phyloP scores from a whole-genome alignment of 140 eudicot genomes.

The Ambrosia hybrid region DNA sequence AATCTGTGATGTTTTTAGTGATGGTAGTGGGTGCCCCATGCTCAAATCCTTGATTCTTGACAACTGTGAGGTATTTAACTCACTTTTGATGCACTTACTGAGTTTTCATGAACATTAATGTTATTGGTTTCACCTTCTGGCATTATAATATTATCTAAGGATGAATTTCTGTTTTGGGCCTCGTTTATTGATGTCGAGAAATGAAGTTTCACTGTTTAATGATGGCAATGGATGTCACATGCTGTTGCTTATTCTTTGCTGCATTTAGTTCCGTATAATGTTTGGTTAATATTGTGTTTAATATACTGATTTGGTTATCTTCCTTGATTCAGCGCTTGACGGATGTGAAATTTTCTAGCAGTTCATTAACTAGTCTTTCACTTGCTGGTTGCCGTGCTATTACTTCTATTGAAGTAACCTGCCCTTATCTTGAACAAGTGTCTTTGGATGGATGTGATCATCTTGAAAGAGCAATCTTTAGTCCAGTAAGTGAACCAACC shows the following conservation, averaged over 20 bases:
- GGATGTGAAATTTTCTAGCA: conserved; percentile 63
- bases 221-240: not conserved
- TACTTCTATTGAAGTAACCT: conserved; percentile 65
- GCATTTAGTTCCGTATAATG: not conserved
- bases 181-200: not conserved
- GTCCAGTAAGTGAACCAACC: conserved; percentile 56
- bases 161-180: not conserved
- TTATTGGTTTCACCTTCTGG: not conserved
- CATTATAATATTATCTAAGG: not conserved
- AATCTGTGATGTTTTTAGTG: conserved; percentile 82
- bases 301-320: conserved; percentile 8
- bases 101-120: not conserved
- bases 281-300: not conserved
- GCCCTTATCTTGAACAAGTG: conserved; percentile 88
- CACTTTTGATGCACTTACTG: not conserved
- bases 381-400: conserved; percentile 94
- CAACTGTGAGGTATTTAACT: conserved; percentile 75
- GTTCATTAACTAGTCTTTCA: conserved; percentile 72
- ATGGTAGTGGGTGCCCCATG: conserved; percentile 93
- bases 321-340: conserved; percentile 73
- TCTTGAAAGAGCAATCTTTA: conserved; percentile 84
- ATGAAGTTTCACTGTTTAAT: not conserved
- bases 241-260: conserved; percentile 3
- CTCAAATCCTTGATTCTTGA: conserved; percentile 78
- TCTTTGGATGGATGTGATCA: conserved; percentile 95